These are phyloP conservation scores for Pythium scleroteichum DNA, from an alignment of 352 stramenopile genomes.

Conservation along the genomic window DNA sequence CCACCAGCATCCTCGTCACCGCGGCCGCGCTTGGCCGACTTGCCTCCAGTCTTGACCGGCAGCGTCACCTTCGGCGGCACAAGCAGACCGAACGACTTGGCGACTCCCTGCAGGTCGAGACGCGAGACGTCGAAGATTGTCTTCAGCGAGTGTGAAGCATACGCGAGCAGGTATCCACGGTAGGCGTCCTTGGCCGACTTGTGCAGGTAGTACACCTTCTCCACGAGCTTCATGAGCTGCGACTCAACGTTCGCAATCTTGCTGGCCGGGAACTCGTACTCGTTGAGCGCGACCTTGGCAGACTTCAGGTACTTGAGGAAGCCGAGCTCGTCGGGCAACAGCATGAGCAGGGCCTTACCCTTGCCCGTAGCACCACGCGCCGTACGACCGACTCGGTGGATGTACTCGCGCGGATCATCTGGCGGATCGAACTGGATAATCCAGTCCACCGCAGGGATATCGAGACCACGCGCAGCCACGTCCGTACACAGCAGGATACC, in stretches of 20 bases:
- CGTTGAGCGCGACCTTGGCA: constrained; percentile 98
- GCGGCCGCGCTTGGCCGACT: constrained; percentile 68
- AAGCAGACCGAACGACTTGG: constrained; percentile 97
- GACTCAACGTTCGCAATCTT: constrained; percentile 98
- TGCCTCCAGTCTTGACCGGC: constrained; percentile 82
- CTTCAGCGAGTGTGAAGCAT: constrained; percentile 97
- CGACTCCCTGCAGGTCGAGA: constrained; percentile 96
- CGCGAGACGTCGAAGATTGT: constrained; percentile 98
- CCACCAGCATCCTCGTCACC: constrained; percentile 46
- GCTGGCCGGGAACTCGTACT: constrained; percentile 98
- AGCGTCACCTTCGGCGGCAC: constrained; percentile 97
- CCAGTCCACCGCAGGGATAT: constrained; percentile 98
- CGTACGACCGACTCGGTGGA: constrained; percentile 90
- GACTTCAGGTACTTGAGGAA: constrained; percentile 98
- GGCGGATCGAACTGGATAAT: constrained; percentile 99
- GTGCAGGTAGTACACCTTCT: constrained; percentile 99
- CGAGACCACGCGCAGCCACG: constrained; percentile 96
- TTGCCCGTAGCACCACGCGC: constrained; percentile 88
- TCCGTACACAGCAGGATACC: constrained; percentile 99
- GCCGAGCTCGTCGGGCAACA: constrained; percentile 96
- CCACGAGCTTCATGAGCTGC: constrained; percentile 97
- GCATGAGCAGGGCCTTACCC: constrained; percentile 96
- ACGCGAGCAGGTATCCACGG: constrained; percentile 96
- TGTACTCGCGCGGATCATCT: constrained; percentile 99
- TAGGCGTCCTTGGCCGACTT: constrained; percentile 98